These are phyloP conservation scores for Drechslerella coelobrocha DNA, from an alignment of 2,329 filamentous ascomycete species.

Conservation along the genomic window DNA sequence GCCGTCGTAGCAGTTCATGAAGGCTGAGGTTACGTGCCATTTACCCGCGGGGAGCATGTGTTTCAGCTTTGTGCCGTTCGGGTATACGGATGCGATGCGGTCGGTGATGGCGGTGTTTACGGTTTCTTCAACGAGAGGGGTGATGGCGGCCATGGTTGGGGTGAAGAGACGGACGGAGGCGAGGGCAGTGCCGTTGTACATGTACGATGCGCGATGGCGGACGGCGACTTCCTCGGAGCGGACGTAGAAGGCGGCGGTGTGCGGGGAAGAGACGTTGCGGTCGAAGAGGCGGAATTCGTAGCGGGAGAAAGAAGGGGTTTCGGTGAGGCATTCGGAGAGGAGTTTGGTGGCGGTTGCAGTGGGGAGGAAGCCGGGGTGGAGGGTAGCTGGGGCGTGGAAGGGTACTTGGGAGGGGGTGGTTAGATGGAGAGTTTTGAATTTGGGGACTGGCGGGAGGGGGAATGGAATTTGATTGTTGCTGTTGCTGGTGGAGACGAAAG, in stretches of 20 bases:
- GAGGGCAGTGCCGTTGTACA: constrained; percentile 81
- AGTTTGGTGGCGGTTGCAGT: constrained; percentile 73
- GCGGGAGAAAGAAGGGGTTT: constrained; percentile 70
- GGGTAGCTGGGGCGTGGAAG: constrained; percentile 81
- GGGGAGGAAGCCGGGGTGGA: constrained; percentile 89
- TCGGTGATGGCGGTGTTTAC: constrained; percentile 79
- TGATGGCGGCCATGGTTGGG: constrained; percentile 74
- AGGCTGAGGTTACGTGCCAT: constrained; percentile 87
- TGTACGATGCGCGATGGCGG: constrained; percentile 67
- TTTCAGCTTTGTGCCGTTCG: constrained; percentile 73
- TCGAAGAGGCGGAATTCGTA: constrained; percentile 83
- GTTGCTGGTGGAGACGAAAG: constrained; percentile 55
- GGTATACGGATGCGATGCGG: constrained; percentile 73
- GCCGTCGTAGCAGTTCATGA: constrained; percentile 92
- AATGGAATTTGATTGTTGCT: constrained; percentile 62
- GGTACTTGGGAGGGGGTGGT: constrained; percentile 83
- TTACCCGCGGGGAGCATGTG: constrained; percentile 71
- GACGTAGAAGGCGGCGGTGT: constrained; percentile 81
- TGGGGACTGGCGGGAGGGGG: constrained; percentile 64
- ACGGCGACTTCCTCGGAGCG: constrained; percentile 61
- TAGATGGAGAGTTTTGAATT: constrained; percentile 81
- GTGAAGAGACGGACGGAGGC: constrained; percentile 70
- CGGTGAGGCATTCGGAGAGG: constrained; percentile 75
- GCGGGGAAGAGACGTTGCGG: constrained; percentile 81
- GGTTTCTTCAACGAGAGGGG: constrained; percentile 71